A percentile compares a stretch with the other conserved stretches of the same genome.
These are phyloP conservation scores for Calonectria pauciramosa DNA, from an alignment of 2,329 filamentous ascomycete genomes.

Conservation along the genomic window DNA sequence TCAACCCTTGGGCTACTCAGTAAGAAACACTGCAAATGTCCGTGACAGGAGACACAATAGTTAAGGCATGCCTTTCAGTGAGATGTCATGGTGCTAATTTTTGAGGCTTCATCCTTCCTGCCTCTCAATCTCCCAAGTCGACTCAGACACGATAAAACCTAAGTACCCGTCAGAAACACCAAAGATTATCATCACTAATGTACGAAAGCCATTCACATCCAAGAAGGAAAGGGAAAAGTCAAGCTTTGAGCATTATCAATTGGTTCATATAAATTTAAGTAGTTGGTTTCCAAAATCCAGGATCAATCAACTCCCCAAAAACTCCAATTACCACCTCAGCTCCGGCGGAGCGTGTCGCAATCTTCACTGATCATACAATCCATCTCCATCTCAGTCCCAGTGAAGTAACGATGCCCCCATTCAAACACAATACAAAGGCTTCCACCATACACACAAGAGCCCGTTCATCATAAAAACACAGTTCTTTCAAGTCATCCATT, in stretches of 20 bases:
- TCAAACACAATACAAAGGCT: not conserved
- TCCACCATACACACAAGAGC: not conserved
- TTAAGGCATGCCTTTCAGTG: not conserved
- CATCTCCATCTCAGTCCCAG: not conserved
- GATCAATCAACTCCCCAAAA: not conserved
- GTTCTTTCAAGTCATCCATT: conserved; percentile 30
- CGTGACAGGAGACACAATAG: not conserved
- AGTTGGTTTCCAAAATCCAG: not conserved
- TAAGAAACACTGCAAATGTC: not conserved
- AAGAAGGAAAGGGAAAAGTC: not conserved
- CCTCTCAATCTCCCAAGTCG: no score
- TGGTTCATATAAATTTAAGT: conserved; percentile 1
- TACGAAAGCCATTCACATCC: not conserved
- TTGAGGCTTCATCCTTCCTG: not conserved
- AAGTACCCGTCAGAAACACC: not conserved
- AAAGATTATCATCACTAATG: not conserved
- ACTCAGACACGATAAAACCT: not conserved
- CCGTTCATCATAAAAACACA: conserved; percentile 10
- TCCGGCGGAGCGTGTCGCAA: not conserved
- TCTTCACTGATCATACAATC: not conserved
- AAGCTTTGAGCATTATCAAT: conserved; percentile 4
- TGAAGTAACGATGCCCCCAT: not conserved
- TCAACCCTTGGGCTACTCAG: not conserved
- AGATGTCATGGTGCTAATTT: not conserved
- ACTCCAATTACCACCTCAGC: conserved; percentile 1